phyloP scores from a whole-genome alignment of 140 eudicot genomes.

The Erigeron philadelphicus region DNA sequence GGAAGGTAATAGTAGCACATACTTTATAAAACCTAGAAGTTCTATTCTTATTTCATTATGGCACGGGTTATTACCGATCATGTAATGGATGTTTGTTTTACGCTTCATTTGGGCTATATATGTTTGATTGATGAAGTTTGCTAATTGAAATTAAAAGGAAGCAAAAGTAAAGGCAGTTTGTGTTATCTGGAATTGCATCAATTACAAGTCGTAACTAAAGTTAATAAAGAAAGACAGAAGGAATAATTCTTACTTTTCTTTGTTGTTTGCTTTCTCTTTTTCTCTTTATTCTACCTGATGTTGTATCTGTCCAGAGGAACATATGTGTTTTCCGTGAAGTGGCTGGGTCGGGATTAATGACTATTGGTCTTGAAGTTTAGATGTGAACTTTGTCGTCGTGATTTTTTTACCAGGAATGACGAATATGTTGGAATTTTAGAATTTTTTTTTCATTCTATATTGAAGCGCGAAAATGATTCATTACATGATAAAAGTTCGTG shows the following conservation, averaged over 20 bases:
- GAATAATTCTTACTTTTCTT: conserved; percentile 16
- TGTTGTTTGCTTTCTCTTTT: not conserved
- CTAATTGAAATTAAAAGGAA: conserved; percentile 14
- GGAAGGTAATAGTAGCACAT: too few species aligned
- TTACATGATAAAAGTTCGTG: not conserved
- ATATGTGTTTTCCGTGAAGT: not conserved
- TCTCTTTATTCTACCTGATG: conserved; percentile 15
- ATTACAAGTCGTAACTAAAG: conserved; percentile 18
- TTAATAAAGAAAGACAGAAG: not conserved
- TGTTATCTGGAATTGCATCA: conserved; percentile 12
- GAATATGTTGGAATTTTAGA: not conserved
- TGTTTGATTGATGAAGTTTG: conserved; percentile 19
- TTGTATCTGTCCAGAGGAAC: conserved; percentile 12
- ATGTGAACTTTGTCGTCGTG: not conserved
- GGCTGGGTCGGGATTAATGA: not conserved
- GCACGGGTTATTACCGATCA: too few species aligned
- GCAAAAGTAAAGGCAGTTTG: conserved; percentile 15
- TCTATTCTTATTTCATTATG: too few species aligned
- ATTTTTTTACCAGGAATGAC: conserved; percentile 9
- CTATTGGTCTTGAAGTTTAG: not conserved
- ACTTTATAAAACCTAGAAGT: too few species aligned
- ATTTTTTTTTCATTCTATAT: too few species aligned
- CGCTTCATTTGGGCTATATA: not conserved
- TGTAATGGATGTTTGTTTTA: conserved; percentile 15
- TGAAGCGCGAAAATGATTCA: not conserved